Evolutionary conservation across 2,329 filamentous ascomycete species (phyloP).

Genomic region (Penicillium rolfsii): DNA sequence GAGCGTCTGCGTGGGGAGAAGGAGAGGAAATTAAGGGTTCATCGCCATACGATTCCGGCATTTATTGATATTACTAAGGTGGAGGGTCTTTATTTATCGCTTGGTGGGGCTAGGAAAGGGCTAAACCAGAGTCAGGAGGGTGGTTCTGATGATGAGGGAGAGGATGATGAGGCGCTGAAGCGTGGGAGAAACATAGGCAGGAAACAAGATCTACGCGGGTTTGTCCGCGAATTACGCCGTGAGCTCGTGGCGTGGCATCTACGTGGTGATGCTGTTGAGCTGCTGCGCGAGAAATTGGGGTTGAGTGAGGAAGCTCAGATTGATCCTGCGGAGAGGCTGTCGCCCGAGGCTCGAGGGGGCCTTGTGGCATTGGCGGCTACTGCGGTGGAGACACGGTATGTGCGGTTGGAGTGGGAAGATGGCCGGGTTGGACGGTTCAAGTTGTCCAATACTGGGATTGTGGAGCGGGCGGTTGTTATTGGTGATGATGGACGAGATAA

Average conservation of each 20-base stretch:
- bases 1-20: constrained; percentile 28
- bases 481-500: constrained; percentile 46
- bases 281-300: constrained; percentile 40
- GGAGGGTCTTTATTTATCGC: constrained; percentile 41
- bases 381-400: constrained; percentile 46
- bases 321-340: constrained; percentile 19
- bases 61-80: constrained; percentile 48
- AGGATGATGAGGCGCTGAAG: constrained; percentile 10
- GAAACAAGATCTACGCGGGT: constrained; percentile 43
- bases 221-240: constrained; percentile 45
- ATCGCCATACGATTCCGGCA: constrained; percentile 51
- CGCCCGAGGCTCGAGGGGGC: constrained; percentile 33
- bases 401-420: constrained; percentile 50
- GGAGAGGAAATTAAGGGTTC: constrained; percentile 36
- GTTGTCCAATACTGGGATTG: constrained; percentile 44
- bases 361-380: constrained; percentile 42
- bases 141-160: constrained; percentile 16
- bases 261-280: constrained; percentile 42
- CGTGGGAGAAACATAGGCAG: constrained; percentile 12
- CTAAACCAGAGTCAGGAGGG: not conserved
- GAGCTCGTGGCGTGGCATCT: constrained; percentile 49
- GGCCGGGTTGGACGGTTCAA: constrained; percentile 50
- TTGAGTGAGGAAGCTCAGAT: constrained; percentile 25
- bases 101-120: constrained; percentile 3
- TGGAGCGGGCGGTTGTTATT: constrained; percentile 50